Evolutionary conservation across 805 yeast genomes (phyloP).

Genomic region (Suhomyces canberraensis): DNA sequence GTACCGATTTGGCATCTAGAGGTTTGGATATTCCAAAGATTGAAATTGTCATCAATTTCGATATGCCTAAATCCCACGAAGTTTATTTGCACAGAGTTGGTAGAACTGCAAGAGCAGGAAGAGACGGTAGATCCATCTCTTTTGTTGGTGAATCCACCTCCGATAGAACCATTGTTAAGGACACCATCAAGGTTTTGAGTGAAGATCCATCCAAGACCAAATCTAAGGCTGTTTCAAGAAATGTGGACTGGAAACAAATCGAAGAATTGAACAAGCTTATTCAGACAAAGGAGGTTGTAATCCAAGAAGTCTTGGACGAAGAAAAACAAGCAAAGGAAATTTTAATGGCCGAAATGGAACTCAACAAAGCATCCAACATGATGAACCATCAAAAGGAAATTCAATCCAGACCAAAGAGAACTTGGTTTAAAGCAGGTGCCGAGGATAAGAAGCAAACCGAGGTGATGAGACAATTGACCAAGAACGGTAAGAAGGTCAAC

Average conservation of each 20-base stretch:
- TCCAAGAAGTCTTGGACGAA: slow-evolving; percentile 79
- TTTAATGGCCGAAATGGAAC: slow-evolving; percentile 84
- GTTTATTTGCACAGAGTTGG: slow-evolving; percentile 96
- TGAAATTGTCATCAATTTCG: slow-evolving; percentile 90
- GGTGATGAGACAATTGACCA: slow-evolving; percentile 38
- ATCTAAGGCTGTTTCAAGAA: slow-evolving; percentile 78
- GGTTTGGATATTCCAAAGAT: slow-evolving; percentile 99
- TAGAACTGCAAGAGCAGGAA: slow-evolving; percentile 98
- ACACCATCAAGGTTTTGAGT: slow-evolving; percentile 69
- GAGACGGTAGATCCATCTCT: slow-evolving; percentile 90
- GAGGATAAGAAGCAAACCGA: slow-evolving; percentile 46
- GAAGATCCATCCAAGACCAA: slow-evolving; percentile 19
- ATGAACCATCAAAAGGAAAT: slow-evolving; percentile 80
- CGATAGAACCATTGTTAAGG: slow-evolving; percentile 89
- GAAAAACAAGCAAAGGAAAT: slow-evolving; percentile 88
- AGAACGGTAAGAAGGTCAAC: slow-evolving; percentile 55
- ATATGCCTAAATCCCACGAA: slow-evolving; percentile 92
- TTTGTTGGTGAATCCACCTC: slow-evolving; percentile 89
- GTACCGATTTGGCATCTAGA: slow-evolving; percentile 98
- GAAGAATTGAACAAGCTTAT: slow-evolving; percentile 64
- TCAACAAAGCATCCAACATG: slow-evolving; percentile 80
- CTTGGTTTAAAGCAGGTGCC: slow-evolving; percentile 82
- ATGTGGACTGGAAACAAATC: slow-evolving; percentile 85
- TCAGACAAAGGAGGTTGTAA: slow-evolving; percentile 53
- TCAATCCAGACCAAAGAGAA: slow-evolving; percentile 85